phyloP scores from a whole-genome alignment of 2,329 filamentous ascomycete species.

The Curvularia verruculosa region DNA sequence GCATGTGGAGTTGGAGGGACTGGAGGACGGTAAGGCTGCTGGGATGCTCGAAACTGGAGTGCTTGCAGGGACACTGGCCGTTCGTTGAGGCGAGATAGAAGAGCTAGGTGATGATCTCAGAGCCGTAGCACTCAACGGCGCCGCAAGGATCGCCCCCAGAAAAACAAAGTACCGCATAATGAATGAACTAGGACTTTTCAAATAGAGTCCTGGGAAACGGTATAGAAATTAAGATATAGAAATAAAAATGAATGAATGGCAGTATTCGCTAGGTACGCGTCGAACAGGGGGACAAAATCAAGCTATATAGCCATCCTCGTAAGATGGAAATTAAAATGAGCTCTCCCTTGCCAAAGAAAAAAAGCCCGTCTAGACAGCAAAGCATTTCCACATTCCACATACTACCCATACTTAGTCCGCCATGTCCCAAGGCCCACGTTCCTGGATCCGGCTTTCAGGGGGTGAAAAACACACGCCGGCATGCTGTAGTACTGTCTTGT shows the following conservation, averaged over 20 bases:
- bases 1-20: neutral
- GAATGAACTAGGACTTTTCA: neutral
- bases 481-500: neutral
- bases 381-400: neutral
- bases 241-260: neutral
- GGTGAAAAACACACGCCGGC: too few relatives aligned
- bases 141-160: neutral
- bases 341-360: too few relatives aligned
- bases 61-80: neutral
- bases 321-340: too few relatives aligned
- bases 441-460: neutral
- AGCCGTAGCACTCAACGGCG: neutral
- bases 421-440: neutral
- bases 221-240: neutral
- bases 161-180: neutral
- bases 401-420: neutral
- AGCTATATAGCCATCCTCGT: neutral
- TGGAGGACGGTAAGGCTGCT: neutral
- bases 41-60: neutral
- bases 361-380: neutral
- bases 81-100: neutral
- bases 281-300: neutral
- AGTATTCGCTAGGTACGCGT: neutral
- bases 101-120: too few relatives aligned
- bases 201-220: neutral